Evolutionary conservation across 441 rosid genomes (phyloP).

Genomic region (Daphne laureola): DNA sequence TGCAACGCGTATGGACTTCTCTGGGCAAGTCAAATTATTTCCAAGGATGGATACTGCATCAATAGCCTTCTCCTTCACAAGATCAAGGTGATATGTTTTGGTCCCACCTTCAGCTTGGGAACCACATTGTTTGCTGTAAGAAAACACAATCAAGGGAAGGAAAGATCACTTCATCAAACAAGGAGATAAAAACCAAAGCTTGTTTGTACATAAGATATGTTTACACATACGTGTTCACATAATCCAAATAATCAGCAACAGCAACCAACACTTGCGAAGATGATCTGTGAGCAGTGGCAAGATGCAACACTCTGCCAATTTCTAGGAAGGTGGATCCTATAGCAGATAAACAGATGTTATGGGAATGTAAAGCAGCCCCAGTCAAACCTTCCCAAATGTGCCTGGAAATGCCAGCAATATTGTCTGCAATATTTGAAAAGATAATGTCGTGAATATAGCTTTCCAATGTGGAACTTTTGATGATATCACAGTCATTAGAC

Average conservation of each 20-base stretch:
- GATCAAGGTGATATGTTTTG: slow-evolving; percentile 36
- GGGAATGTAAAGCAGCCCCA: slow-evolving; percentile 65
- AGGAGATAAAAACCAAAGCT: slow-evolving; percentile 1
- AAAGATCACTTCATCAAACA: background rate
- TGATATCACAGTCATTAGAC: too few relatives aligned
- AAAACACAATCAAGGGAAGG: slow-evolving; percentile 6
- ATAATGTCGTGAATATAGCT: too few relatives aligned
- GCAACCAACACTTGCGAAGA: slow-evolving; percentile 65
- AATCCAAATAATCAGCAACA: slow-evolving; percentile 78
- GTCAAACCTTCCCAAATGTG: slow-evolving; percentile 65
- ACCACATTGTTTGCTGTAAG: slow-evolving; percentile 10
- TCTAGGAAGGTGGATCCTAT: slow-evolving; percentile 31
- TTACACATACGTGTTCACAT: slow-evolving; percentile 44
- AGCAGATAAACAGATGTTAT: slow-evolving; percentile 23
- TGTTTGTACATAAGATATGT: slow-evolving; percentile 4
- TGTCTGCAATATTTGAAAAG: slow-evolving; percentile 28
- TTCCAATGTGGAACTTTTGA: too few relatives aligned
- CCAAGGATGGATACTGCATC: slow-evolving; percentile 47
- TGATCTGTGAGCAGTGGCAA: slow-evolving; percentile 59
- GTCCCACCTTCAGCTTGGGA: slow-evolving; percentile 25
- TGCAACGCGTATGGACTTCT: slow-evolving; percentile 62
- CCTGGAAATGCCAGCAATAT: slow-evolving; percentile 39
- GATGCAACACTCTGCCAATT: slow-evolving; percentile 43
- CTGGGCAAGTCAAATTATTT: slow-evolving; percentile 63
- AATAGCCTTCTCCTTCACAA: slow-evolving; percentile 31